A percentile compares a stretch with the other conserved stretches of the same genome.
Evolutionary conservation across 768 basidiomycete genomes (phyloP).

Genomic region (Agrocybe pediades): DNA sequence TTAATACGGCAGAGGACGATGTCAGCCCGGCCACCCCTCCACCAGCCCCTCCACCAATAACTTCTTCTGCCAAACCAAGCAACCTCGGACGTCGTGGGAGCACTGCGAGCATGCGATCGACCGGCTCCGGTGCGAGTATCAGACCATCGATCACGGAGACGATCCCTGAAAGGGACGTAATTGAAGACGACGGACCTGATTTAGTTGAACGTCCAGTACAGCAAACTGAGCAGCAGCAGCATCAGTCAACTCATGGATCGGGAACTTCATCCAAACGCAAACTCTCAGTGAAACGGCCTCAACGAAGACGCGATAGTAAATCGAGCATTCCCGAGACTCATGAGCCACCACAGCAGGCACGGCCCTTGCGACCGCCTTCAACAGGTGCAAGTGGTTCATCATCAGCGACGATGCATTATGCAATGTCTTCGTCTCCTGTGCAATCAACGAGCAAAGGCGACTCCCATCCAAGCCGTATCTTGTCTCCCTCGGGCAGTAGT

Average conservation of each 20-base stretch:
- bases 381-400: conserved; percentile 9
- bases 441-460: conserved; percentile 7
- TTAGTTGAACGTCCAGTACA: conserved; percentile 7
- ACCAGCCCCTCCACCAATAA: conserved; percentile 11
- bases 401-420: conserved; percentile 26
- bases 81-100: conserved; percentile 48
- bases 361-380: conserved; percentile 7
- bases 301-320: conserved; percentile 21
- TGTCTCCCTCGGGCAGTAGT: conserved; percentile 8
- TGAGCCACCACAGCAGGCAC: not conserved
- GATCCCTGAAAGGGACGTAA: conserved; percentile 34
- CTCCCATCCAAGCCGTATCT: conserved; percentile 13
- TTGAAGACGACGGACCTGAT: conserved; percentile 13
- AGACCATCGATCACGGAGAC: conserved; percentile 42
- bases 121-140: conserved; percentile 36
- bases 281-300: conserved; percentile 14
- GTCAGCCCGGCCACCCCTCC: conserved; percentile 2
- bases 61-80: conserved; percentile 31
- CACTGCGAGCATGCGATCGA: conserved; percentile 50
- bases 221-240: no score
- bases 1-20: conserved; percentile 46
- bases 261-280: conserved; percentile 20
- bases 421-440: conserved; percentile 13
- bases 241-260: no score
- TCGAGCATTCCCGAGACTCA: conserved; percentile 16